Base-by-base conservation (phyloP, 441 rosid genomes). In the Viola pubescens region DNA sequence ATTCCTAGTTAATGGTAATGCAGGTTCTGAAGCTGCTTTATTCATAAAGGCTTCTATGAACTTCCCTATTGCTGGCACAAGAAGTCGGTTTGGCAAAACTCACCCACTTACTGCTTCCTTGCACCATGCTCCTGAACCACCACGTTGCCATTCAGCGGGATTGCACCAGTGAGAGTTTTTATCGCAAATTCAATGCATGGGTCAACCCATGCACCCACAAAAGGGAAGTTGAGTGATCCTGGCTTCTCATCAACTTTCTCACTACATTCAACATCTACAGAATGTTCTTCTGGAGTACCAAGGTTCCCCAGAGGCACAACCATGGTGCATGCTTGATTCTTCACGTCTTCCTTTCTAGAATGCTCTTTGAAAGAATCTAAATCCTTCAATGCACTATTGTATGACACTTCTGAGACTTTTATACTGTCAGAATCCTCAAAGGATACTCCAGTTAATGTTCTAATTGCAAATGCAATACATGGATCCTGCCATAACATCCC, bases 401-500 rank as follows among this genome's bases (percentile, higher is more conserved):
- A 76, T 50, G 82, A 74, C 54, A 74, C 83, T 38, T 64, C n/a
- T 54, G 84, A 72, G 37, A 59, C 48, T 42, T 77, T 74, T 19
- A 69, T 57, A 46, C 57, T 59, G 56, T 66, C 73, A 11, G 81
- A 73, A 68, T 69, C 76, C 16, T 69, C 78, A 54, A 81, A 79
- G 0, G 85, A 57, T 51, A 73, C 75, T 60, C 89, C 99, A 0
- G 96, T 92, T 10, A 92, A 91, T 12, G 94, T 94, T 78, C 83
- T 80, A 50, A 94, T 90, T 52, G 98, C 98, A 78, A 94, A 94
- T 48, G 96, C 98, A n/a, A 94, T 94, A 80, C 98, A 94, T 46
- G 98, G 98, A 70, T 94, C 98, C 41, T 80, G 72, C 74, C 90
- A 82, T 59, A 94, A 65, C 71, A 88, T 94, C n/a, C 54, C 83